Evolutionary conservation across 345 rosid species (phyloP), one percentile per base, ranked within the genome.

Genomic region (Stellera chamaejasme): DNA sequence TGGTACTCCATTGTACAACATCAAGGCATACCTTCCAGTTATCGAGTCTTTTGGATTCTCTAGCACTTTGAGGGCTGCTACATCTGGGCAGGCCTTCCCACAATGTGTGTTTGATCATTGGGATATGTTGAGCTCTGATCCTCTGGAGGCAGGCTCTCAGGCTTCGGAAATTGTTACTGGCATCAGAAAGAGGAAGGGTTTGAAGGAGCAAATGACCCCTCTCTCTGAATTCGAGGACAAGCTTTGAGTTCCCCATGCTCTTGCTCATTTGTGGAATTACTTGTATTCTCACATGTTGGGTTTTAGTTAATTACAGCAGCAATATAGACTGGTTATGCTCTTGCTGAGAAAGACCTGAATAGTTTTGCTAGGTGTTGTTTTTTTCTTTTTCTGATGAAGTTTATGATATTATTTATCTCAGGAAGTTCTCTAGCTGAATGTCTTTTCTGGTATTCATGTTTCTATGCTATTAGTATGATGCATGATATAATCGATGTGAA

Each of bases 11-110:
- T 58, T 87, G 2, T 87, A 87, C 81, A 87, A 84, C 79, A 84
- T 87, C 69, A 87, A 84, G 81, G 96, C 92, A 0, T 87, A 84
- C 54, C 74, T 87, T 1, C 96, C 92, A 4, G 96, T 87, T 10
- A 52, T 87, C 0, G 92, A 84, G 72, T 82, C 96, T 0, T 87
- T 87, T 15, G 92, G 96, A 12, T 87, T 87, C 75, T 87, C 96
- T 0, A 19, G 78, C 60, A 75, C 78, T 42, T 62, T 87, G 43
- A 80, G 96, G 66, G 87, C 87, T 43, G 89, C 96, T 10, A 87
- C 96, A 1, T 84, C 92, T 0, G 92, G 96, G 43, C 92, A 87
- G 72, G 96, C 96, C 0, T 87, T 87, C 79, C 96, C 96, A 0
- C 92, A 87, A 59, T 78, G 79, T 45, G 96, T 84, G 61, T 87